phyloP scores from a whole-genome alignment of 2,329 filamentous ascomycete species.

The Colletotrichum orbiculare region DNA sequence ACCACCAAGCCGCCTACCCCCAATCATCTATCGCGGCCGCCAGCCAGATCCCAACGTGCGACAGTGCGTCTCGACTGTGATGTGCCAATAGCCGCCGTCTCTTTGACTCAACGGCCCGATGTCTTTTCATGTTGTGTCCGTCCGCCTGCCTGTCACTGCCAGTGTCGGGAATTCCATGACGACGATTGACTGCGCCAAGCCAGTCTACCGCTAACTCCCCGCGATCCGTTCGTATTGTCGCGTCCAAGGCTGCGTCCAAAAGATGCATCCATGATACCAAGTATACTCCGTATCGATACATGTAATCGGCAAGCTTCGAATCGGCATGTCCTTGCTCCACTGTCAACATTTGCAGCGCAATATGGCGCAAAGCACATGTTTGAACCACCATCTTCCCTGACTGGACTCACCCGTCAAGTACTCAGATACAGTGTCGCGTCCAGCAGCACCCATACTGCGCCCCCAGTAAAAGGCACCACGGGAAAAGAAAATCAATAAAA shows the following conservation, averaged over 20 bases:
- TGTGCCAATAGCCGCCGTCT: too few relatives aligned
- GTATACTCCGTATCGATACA: too few relatives aligned
- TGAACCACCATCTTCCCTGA: neutral
- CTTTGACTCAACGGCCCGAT: neutral
- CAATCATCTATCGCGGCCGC: neutral
- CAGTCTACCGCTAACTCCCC: too few relatives aligned
- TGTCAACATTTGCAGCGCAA: too few relatives aligned
- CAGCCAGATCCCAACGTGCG: neutral
- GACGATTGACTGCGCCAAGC: neutral
- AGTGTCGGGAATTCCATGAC: neutral
- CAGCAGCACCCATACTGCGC: neutral
- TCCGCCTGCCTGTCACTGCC: neutral
- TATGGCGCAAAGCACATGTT: too few relatives aligned
- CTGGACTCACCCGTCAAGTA: neutral
- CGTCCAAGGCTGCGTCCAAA: too few relatives aligned
- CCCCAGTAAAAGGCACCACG: neutral
- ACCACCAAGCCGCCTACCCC: neutral
- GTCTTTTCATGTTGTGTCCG: too few relatives aligned
- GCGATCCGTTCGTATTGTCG: too few relatives aligned
- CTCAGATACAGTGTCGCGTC: neutral
- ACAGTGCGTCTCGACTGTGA: too few relatives aligned
- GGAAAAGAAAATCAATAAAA: constrained; percentile 20
- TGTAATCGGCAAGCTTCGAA: too few relatives aligned
- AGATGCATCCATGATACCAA: too few relatives aligned
- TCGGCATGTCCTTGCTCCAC: too few relatives aligned